Base-by-base conservation (phyloP, 1,284 basidiomycete species). In the Puccinia triticina region DNA sequence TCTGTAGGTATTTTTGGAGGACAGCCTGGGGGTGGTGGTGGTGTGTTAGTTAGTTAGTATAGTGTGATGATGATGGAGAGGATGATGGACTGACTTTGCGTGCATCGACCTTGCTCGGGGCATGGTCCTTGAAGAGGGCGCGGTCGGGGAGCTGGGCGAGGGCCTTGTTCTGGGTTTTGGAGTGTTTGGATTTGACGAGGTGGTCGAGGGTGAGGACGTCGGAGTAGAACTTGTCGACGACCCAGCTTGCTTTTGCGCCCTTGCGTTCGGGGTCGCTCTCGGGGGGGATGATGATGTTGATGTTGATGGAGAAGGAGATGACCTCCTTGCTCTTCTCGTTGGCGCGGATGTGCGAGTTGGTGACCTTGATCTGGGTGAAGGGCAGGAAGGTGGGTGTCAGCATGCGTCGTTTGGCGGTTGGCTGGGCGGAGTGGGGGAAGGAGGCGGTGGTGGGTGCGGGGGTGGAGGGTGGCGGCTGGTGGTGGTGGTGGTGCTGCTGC, bases 51-150 rank as follows among this genome's bases (percentile, higher is more conserved):
- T 8, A 32, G 29, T 53, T n/a, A 77, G 32, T 61, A 40, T 37
- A 23, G 29, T 14, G 40, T 37, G 32, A 67, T 50, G n/a, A 43
- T 7, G 40, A 4, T 43, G 40, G 40, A 43, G 40, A 12, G 40
- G 40, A 43, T 43, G 40, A 43, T 43, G 4, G 40, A 88, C 91
- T 84, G 85, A 93, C 93, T 89, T 96, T 97, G 84, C 95, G 89
- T 87, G 96, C 94, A 89, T 98, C 96, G 55, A 96, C 94, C 88
- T 94, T 96, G 77, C 94, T 94, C 16, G 96, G 96, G 1, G 96
- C 96, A 87, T 97, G 94, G 88, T 98, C 96, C 87, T 92, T 96
- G 93, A 96, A 98, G 12, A 97, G 89, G 87, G 92, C 93, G 77
- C 93, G 93, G 86, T 99, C 96, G 1, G 96, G 96, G 81, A 99